Evolutionary conservation across 2,329 filamentous ascomycete genomes (phyloP).

Genomic region (Coleophoma crateriformis): DNA sequence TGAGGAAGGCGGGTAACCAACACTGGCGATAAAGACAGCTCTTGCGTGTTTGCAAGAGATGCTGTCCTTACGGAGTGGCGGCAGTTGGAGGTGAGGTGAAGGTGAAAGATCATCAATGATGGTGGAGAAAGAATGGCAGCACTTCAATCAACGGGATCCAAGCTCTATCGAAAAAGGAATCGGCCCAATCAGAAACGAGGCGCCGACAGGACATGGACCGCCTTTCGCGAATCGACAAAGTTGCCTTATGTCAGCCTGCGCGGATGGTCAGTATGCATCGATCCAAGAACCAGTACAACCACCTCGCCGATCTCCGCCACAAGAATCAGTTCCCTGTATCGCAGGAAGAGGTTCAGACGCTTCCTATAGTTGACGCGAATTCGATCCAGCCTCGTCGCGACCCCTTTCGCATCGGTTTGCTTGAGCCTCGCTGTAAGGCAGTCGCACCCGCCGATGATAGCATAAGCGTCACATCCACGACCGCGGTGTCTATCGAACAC

Average conservation of each 20-base stretch:
- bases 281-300: too few species aligned
- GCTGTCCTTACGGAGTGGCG: neutral
- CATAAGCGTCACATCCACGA: slow-evolving; percentile 11
- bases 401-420: neutral
- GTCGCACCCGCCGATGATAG: slow-evolving; percentile 12
- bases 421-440: neutral
- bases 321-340: too few species aligned
- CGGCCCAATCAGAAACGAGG: neutral
- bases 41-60: neutral
- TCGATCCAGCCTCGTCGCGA: neutral
- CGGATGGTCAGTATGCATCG: too few species aligned
- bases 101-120: neutral
- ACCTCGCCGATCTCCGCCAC: too few species aligned
- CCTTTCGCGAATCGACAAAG: neutral
- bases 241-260: too few species aligned
- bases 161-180: neutral
- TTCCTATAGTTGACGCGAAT: too few species aligned
- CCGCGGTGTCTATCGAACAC: slow-evolving; percentile 3
- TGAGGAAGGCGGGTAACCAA: neutral
- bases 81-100: neutral
- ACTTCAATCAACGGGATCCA: neutral
- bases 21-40: neutral
- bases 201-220: neutral
- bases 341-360: too few species aligned
- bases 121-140: neutral